Evolutionary conservation across 805 yeast genomes (phyloP), one percentile per base, ranked within the genome.

Genomic region (Sugiyamaella mastotermitis): DNA sequence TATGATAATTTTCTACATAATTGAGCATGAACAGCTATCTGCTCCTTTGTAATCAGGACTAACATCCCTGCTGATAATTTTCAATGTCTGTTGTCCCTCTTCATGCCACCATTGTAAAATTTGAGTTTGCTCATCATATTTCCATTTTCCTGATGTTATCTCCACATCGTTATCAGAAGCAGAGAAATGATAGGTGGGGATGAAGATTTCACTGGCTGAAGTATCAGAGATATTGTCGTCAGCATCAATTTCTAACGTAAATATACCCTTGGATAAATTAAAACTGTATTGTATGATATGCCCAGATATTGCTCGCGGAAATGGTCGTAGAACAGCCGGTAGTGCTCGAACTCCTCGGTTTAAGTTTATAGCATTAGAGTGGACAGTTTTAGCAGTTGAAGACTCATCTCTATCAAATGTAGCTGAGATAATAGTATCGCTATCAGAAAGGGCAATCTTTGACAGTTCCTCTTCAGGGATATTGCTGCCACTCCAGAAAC

Each of bases 261-360:
- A 85, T 20, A 53, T 59, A 15, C 65, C 63, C 3, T 61, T 55
- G 30, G 60, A 59, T 35, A 83, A 48, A 42, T 83, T 78, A 56
- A 87, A 87, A 35, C 69, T 76, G 11, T 79, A 72, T 14, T 61
- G 57, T 4, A 53, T 53, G 10, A 82, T 69, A 1, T 51, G 50
- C 2, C 97, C 97, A 23, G 67, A 68, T 0, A 80, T 68, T 3
- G 79, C 72, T 1, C 78, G 56, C 1, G 87, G 80, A 46, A 70
- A 81, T 2, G 97, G 97, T 33, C 98, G 68, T 19, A 84, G 61
- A 1, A 83, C 73, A 0, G 96, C 86, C 35, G 72, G 74, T 1
- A 74, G 68, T 0, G 92, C 94, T 27, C 30, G 15, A 13, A 27
- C 17, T 6, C 30, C 30, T 6, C 17, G 6, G 18, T 5, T 13